Conservation (phyloP, 2,329 filamentous ascomycete species). For the Scedosporium dehoogii region DNA sequence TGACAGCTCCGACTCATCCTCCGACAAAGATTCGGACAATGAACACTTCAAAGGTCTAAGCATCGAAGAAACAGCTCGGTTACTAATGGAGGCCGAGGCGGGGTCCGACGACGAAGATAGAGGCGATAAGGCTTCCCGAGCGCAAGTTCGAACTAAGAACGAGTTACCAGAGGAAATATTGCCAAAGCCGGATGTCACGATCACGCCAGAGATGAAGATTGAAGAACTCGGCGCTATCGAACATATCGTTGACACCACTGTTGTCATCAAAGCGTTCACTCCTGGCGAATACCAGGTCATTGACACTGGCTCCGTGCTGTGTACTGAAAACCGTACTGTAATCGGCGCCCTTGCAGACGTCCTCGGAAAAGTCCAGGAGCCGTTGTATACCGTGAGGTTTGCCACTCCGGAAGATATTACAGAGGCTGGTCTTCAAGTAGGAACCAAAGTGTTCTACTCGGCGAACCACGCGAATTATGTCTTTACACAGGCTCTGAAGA, state of each 20-base stretch:
- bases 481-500: constrained; percentile 73
- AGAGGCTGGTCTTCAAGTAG: constrained; percentile 56
- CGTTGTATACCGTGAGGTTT: constrained; percentile 77
- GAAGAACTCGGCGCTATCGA: constrained; percentile 66
- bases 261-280: constrained; percentile 68
- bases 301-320: constrained; percentile 75
- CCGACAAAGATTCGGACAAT: constrained; percentile 44
- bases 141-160: constrained; percentile 66
- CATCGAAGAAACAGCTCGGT: constrained; percentile 71
- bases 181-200: constrained; percentile 67
- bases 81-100: constrained; percentile 75
- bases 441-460: constrained; percentile 67
- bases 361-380: constrained; percentile 75
- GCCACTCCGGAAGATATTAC: constrained; percentile 57
- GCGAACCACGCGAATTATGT: constrained; percentile 70
- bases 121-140: constrained; percentile 37
- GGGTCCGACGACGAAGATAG: constrained; percentile 65
- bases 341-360: constrained; percentile 79
- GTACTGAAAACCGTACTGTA: constrained; percentile 62
- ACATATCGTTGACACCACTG: constrained; percentile 65
- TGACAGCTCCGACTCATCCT: constrained; percentile 50
- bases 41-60: constrained; percentile 65
- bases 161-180: constrained; percentile 56
- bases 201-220: constrained; percentile 69
- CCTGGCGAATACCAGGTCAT: constrained; percentile 78